Percentiles rank a stretch among this genome's conserved stretches.
Evolutionary conservation across 257 asterid species (phyloP).

Genomic region (Nicotiana attenuata): DNA sequence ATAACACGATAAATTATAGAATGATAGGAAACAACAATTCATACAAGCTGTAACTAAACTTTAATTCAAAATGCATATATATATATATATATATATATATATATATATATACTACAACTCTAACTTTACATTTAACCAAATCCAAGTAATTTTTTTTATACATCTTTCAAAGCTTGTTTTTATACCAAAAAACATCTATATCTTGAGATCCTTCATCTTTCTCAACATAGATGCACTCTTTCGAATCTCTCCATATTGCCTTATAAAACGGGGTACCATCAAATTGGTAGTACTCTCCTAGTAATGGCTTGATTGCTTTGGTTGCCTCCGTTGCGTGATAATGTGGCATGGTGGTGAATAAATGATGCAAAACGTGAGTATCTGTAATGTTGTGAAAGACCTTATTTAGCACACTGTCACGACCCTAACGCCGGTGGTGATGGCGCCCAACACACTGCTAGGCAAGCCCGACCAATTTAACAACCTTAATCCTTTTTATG

Average conservation of each 20-base stretch:
- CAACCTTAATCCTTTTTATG: too few relatives aligned
- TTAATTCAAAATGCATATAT: background rate
- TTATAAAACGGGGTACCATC: slow-evolving; percentile 9
- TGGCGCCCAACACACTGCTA: too few relatives aligned
- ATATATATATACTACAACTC: too few relatives aligned
- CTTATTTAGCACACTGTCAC: slow-evolving; percentile 1
- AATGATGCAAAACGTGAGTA: slow-evolving; percentile 16
- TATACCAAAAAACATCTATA: slow-evolving; percentile 15
- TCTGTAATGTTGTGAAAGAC: slow-evolving; percentile 6
- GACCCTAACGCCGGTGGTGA: too few relatives aligned
- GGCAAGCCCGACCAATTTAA: too few relatives aligned
- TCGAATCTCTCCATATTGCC: slow-evolving; percentile 14
- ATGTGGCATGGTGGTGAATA: slow-evolving; percentile 11
- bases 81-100: too few relatives aligned
- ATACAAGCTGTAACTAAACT: too few relatives aligned
- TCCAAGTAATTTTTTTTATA: background rate
- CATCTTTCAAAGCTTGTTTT: background rate
- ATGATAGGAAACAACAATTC: too few relatives aligned
- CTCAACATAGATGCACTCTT: slow-evolving; percentile 14
- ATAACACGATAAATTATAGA: too few relatives aligned
- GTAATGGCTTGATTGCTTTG: slow-evolving; percentile 10
- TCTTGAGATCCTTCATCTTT: background rate
- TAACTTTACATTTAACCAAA: background rate
- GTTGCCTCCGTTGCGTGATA: slow-evolving; percentile 19
- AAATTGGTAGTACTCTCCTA: slow-evolving; percentile 4